Evolutionary conservation across 2,329 filamentous ascomycete genomes (phyloP).

Genomic region (Rosellinia necatrix): DNA sequence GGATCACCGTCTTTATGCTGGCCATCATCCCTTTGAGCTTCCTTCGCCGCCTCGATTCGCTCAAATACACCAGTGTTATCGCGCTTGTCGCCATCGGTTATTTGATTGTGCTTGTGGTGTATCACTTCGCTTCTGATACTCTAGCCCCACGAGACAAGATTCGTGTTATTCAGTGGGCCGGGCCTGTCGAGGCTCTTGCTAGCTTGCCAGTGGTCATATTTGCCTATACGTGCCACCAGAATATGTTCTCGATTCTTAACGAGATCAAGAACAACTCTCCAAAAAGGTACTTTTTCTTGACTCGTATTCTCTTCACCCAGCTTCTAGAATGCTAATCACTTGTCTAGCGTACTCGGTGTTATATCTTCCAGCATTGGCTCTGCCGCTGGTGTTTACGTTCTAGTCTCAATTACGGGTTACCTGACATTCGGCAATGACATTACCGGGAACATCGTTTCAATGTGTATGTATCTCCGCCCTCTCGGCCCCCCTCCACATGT

Average conservation of each 20-base stretch:
- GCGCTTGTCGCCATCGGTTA: conserved; percentile 94
- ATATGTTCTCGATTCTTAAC: conserved; percentile 99
- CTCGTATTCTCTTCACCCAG: neutral
- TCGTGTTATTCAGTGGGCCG: conserved; percentile 76
- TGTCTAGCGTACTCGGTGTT: conserved; percentile 74
- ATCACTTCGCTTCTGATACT: conserved; percentile 85
- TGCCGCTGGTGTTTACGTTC: conserved; percentile 82
- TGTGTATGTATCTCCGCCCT: conserved; percentile 71
- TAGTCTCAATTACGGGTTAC: conserved; percentile 94
- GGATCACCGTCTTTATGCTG: conserved; percentile 97
- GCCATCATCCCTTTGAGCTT: conserved; percentile 95
- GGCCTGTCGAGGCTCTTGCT: conserved; percentile 77
- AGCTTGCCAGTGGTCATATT: conserved; percentile 96
- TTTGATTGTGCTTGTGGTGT: conserved; percentile 88
- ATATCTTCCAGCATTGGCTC: conserved; percentile 84
- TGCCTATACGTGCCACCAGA: conserved; percentile 99
- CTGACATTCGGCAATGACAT: conserved; percentile 92
- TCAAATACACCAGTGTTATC: conserved; percentile 95
- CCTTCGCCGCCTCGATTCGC: conserved; percentile 84
- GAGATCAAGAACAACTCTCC: conserved; percentile 88
- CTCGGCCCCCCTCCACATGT: neutral
- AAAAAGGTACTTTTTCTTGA: conserved; percentile 42
- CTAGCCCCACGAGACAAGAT: conserved; percentile 75
- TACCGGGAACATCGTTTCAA: conserved; percentile 88
- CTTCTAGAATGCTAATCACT: conserved; percentile 20